Evolutionary conservation across 495 filamentous ascomycete genomes (phyloP).

Genomic region (Symbiotaphrina buchneri): DNA sequence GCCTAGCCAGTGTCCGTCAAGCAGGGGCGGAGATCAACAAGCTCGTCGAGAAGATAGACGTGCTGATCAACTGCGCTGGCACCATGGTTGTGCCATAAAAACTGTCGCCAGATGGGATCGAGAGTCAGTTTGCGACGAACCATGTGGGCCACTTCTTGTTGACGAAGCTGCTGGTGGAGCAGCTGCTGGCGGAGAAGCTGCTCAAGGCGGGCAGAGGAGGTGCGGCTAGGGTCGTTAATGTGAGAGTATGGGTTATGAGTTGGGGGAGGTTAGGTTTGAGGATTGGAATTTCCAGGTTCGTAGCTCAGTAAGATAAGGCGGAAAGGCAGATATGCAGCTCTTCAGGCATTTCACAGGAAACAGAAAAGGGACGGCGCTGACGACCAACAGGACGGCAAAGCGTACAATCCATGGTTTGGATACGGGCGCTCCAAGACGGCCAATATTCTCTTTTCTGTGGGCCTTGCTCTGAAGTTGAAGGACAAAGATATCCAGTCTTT

Average conservation of each 20-base stretch:
- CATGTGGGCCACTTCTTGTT: background rate
- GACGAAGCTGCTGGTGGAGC: background rate
- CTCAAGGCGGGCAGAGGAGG: too few species aligned
- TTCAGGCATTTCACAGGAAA: background rate
- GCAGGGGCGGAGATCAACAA: background rate
- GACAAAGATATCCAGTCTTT: background rate
- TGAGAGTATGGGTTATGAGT: background rate
- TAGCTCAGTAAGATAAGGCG: too few species aligned
- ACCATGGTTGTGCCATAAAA: background rate
- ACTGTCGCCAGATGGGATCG: background rate
- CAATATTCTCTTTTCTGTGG: background rate
- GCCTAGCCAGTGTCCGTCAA: background rate
- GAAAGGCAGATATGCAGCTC: background rate
- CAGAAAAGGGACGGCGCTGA: background rate
- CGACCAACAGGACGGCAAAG: background rate
- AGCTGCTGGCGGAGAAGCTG: background rate
- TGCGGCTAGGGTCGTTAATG: background rate
- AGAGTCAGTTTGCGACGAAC: background rate
- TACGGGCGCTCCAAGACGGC: background rate
- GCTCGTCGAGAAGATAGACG: background rate
- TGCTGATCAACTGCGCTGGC: background rate
- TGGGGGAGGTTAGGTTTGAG: background rate
- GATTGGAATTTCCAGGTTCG: background rate
- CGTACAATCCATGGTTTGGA: background rate
- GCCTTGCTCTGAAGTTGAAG: background rate